These are phyloP conservation scores for Phaeosphaeria sp. DNA, from an alignment of 2,329 filamentous ascomycete genomes.

Conservation along the genomic window DNA sequence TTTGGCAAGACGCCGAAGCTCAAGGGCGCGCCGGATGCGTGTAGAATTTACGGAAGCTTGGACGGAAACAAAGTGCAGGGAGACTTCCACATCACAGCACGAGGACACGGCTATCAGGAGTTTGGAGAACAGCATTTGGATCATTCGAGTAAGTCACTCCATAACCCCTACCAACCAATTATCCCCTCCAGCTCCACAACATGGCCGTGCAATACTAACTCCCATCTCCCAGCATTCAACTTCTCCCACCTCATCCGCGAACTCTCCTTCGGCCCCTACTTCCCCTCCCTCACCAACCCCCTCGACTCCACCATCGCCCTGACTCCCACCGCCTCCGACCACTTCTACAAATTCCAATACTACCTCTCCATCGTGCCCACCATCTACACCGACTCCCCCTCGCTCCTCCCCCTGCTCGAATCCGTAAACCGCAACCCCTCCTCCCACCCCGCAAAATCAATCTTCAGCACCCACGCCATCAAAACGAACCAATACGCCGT, in stretches of 20 bases:
- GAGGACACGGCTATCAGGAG: constrained; percentile 93
- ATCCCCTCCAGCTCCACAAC: background rate
- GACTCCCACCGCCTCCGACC: constrained; percentile 71
- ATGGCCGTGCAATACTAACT: constrained; percentile 8
- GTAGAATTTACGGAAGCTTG: constrained; percentile 86
- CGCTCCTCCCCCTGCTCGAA: constrained; percentile 57
- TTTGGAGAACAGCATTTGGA: constrained; percentile 76
- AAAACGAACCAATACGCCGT: constrained; percentile 98
- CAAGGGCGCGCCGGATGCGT: constrained; percentile 70
- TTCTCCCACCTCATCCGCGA: constrained; percentile 97
- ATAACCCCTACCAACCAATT: no score
- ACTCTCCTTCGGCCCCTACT: constrained; percentile 96
- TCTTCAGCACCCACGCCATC: constrained; percentile 64
- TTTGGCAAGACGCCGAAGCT: constrained; percentile 77
- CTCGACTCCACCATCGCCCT: constrained; percentile 93
- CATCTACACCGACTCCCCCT: constrained; percentile 71
- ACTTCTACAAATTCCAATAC: constrained; percentile 99
- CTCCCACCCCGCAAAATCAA: constrained; percentile 43
- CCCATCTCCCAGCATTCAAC: constrained; percentile 77
- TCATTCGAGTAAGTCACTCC: constrained; percentile 75
- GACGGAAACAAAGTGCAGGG: constrained; percentile 97
- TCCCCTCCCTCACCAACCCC: constrained; percentile 90
- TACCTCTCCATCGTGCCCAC: constrained; percentile 95
- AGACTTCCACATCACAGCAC: constrained; percentile 95
- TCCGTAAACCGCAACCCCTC: constrained; percentile 44